A percentile compares a stretch with the other conserved stretches of the same genome.
phyloP scores from a whole-genome alignment of 31 red algal species.

The Bonnemaisonia californica region DNA sequence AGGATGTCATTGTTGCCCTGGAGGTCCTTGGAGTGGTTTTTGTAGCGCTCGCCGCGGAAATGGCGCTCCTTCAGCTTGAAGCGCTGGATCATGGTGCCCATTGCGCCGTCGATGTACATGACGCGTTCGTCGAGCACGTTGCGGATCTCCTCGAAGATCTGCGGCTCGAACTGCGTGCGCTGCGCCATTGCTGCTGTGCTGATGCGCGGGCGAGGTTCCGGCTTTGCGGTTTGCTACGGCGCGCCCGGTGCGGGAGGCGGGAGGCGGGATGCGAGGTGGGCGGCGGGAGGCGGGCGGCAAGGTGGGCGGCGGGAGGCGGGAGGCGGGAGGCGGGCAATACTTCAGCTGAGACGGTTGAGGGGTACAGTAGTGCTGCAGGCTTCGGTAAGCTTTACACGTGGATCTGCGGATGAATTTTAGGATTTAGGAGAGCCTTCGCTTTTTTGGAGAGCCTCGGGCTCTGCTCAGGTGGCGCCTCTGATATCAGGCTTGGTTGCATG shows the following conservation, averaged over 20 bases:
- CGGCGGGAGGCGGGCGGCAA: too few species aligned
- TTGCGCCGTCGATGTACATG: slow-evolving; percentile 91
- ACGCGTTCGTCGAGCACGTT: slow-evolving; percentile 68
- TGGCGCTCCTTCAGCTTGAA: slow-evolving; percentile 82
- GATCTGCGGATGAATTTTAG: too few species aligned
- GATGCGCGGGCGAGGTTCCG: neutral
- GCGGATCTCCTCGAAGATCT: slow-evolving; percentile 82
- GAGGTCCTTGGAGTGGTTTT: slow-evolving; percentile 80
- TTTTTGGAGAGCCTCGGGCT: too few species aligned
- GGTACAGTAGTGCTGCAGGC: too few species aligned
- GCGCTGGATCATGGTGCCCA: slow-evolving; percentile 92
- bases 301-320: too few species aligned
- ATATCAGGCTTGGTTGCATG: too few species aligned
- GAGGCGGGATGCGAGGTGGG: neutral
- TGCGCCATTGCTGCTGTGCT: slow-evolving; percentile 48
- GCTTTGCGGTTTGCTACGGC: neutral
- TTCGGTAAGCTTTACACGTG: too few species aligned
- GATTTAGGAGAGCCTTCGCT: too few species aligned
- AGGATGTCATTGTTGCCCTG: slow-evolving; percentile 94
- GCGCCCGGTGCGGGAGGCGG: neutral
- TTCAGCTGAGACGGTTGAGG: too few species aligned
- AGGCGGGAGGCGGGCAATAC: too few species aligned
- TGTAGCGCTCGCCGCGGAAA: slow-evolving; percentile 87
- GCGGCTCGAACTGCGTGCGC: slow-evolving; percentile 67
- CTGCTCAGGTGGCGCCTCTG: too few species aligned